These are phyloP conservation scores for Alloteropsis angusta DNA, from an alignment of 202 grass and related monocot species.

Conservation along the genomic window DNA sequence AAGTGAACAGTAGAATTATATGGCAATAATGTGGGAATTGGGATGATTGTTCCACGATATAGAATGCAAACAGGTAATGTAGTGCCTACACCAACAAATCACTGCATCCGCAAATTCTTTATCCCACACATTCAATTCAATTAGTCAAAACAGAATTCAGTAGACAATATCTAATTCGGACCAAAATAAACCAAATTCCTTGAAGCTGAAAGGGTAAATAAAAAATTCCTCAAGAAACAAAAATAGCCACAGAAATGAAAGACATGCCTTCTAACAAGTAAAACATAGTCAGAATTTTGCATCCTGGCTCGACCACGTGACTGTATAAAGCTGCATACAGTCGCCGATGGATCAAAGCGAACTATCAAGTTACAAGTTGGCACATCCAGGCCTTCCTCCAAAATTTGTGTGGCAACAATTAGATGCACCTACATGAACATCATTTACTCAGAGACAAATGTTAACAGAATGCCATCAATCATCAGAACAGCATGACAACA, in stretches of 20 bases:
- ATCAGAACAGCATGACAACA: neutral
- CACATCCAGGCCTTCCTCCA: slow-evolving; percentile 87
- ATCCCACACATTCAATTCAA: neutral
- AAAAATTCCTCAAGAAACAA: neutral
- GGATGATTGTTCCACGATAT: no score
- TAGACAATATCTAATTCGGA: neutral
- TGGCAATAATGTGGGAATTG: no score
- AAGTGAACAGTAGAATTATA: neutral
- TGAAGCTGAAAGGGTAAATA: neutral
- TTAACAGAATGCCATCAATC: neutral
- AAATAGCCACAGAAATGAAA: neutral
- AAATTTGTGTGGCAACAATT: slow-evolving; percentile 68
- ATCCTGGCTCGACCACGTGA: slow-evolving; percentile 75
- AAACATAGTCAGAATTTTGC: slow-evolving; percentile 62
- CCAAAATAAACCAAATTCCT: neutral
- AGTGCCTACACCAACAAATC: neutral
- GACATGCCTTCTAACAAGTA: slow-evolving; percentile 52
- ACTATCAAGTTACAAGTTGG: slow-evolving; percentile 75
- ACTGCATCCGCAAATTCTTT: neutral
- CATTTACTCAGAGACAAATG: neutral
- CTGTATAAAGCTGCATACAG: slow-evolving; percentile 83
- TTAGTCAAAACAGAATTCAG: neutral
- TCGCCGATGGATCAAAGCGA: slow-evolving; percentile 65
- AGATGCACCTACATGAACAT: slow-evolving; percentile 61
- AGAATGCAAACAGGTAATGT: neutral